Evolutionary conservation across 345 rosid genomes (phyloP).

Genomic region (Reutealis trisperma): DNA sequence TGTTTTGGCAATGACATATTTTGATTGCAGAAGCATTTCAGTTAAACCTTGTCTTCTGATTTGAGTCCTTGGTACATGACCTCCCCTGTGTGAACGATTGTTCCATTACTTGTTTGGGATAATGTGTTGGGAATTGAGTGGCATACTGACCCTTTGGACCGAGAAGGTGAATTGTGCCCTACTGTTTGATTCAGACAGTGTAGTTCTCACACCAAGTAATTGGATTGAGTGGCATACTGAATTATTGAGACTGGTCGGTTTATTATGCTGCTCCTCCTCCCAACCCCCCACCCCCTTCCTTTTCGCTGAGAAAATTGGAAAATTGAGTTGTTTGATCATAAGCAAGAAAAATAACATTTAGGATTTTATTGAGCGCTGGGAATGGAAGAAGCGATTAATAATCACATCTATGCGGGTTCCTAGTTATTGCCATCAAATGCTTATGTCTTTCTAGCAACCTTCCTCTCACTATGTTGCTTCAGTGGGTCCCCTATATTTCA

Average conservation of each 20-base stretch:
- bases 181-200: neutral
- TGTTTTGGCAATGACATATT: constrained; percentile 1
- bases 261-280: neutral
- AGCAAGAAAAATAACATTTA: too few species aligned
- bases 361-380: too few species aligned
- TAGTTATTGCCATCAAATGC: neutral
- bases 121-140: neutral
- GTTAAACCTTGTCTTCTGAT: neutral
- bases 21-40: neutral
- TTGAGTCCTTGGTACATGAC: neutral
- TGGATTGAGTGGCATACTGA: neutral
- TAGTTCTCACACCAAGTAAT: neutral
- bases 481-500: neutral
- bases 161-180: neutral
- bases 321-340: neutral
- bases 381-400: neutral
- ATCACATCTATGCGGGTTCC: neutral
- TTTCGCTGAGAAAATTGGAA: neutral
- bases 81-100: neutral
- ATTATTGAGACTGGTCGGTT: neutral
- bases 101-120: neutral
- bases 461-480: neutral
- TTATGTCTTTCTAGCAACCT: neutral
- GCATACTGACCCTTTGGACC: neutral
- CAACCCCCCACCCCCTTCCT: neutral